A percentile compares a stretch with the other conserved stretches of the same genome.
Evolutionary conservation across 2,329 filamentous ascomycete genomes (phyloP).

Genomic region (Aspergillus thermomutatus): DNA sequence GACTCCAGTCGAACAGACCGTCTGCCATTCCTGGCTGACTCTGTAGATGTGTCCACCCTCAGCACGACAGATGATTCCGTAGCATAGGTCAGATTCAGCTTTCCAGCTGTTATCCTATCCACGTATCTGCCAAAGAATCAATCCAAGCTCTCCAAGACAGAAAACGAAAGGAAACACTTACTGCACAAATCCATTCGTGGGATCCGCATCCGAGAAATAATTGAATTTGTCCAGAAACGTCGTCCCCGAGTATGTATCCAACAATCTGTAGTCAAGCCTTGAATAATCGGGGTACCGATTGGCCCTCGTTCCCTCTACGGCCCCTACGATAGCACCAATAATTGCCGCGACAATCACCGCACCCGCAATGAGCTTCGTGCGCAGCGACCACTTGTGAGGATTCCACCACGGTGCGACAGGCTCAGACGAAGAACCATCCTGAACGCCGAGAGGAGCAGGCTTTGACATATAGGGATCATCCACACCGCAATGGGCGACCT

Average conservation of each 20-base stretch:
- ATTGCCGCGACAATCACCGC: slow-evolving; percentile 42
- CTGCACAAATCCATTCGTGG: slow-evolving; percentile 45
- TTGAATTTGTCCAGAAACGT: slow-evolving; percentile 47
- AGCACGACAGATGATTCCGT: slow-evolving; percentile 53
- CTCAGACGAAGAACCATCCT: slow-evolving; percentile 2
- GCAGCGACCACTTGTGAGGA: slow-evolving; percentile 53
- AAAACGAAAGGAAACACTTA: slow-evolving; percentile 34
- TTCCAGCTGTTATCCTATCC: slow-evolving; percentile 29
- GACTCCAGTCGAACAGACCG: slow-evolving; percentile 63
- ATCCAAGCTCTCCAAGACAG: not conserved
- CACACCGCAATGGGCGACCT: slow-evolving; percentile 15
- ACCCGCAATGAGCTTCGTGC: slow-evolving; percentile 47
- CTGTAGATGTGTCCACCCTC: slow-evolving; percentile 59
- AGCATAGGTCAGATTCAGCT: slow-evolving; percentile 60
- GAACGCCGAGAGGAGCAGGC: slow-evolving; percentile 10
- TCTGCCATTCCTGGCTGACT: slow-evolving; percentile 57
- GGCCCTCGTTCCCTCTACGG: slow-evolving; percentile 33
- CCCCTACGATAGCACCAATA: slow-evolving; percentile 48
- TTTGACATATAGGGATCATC: slow-evolving; percentile 16
- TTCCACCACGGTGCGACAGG: slow-evolving; percentile 40
- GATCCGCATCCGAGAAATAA: slow-evolving; percentile 45
- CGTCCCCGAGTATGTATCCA: slow-evolving; percentile 41
- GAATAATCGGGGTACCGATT: slow-evolving; percentile 46
- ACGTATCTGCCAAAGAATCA: slow-evolving; percentile 34
- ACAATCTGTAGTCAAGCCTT: slow-evolving; percentile 37